These are phyloP conservation scores for Penicillium polonicum DNA, from an alignment of 2,329 filamentous ascomycete species.

Conservation along the genomic window DNA sequence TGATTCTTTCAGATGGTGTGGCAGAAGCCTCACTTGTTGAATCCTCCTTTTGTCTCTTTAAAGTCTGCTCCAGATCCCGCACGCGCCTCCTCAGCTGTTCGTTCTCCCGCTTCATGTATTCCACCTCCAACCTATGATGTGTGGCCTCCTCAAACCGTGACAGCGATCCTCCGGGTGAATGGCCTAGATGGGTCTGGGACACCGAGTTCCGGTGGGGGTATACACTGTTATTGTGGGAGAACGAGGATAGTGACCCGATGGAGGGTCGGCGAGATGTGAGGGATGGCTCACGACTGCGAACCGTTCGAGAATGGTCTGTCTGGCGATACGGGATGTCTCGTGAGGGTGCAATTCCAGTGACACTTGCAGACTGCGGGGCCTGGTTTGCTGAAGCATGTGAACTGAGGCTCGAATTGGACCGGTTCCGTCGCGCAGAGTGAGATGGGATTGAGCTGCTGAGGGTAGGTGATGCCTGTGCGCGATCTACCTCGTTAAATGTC, in stretches of 20 bases:
- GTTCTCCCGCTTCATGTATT: slow-evolving; percentile 47
- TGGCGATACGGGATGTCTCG: slow-evolving; percentile 38
- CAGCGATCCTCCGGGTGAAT: slow-evolving; percentile 29
- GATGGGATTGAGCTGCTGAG: slow-evolving; percentile 52
- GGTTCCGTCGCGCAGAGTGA: slow-evolving; percentile 55
- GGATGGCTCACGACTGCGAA: slow-evolving; percentile 45
- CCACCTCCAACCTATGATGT: slow-evolving; percentile 45
- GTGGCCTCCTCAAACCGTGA: slow-evolving; percentile 45
- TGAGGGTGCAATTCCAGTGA: slow-evolving; percentile 46
- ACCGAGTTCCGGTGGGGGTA: slow-evolving; percentile 33
- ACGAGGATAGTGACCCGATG: slow-evolving; percentile 32
- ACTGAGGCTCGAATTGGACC: slow-evolving; percentile 56
- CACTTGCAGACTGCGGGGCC: slow-evolving; percentile 36
- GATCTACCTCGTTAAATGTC: slow-evolving; percentile 50
- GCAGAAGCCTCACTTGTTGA: not conserved
- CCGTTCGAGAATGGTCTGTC: slow-evolving; percentile 28
- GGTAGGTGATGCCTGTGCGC: slow-evolving; percentile 42
- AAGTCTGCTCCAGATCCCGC: slow-evolving; percentile 43
- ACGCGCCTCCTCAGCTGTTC: slow-evolving; percentile 46
- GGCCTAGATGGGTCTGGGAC: slow-evolving; percentile 29
- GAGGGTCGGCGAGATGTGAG: slow-evolving; percentile 40
- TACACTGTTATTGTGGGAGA: slow-evolving; percentile 26
- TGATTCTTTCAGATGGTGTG: not conserved
- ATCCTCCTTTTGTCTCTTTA: slow-evolving; percentile 33
- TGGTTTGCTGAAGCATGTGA: slow-evolving; percentile 42